Evolutionary conservation across 2,329 filamentous ascomycete species (phyloP), one percentile per base, ranked within the genome.

Genomic region (Lasiodiplodia gonubiensis): DNA sequence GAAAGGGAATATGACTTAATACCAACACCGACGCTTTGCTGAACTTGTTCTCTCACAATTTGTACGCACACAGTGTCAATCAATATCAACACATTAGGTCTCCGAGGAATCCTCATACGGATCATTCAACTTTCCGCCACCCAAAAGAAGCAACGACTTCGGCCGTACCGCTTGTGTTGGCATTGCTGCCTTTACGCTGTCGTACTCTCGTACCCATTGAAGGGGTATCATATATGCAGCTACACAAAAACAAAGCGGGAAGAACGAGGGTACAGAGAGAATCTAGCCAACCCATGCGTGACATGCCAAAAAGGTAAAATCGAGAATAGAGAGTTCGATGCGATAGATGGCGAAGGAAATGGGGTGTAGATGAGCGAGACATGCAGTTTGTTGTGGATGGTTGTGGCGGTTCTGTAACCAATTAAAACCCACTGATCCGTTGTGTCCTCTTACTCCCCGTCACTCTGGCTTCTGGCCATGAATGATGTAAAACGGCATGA

Each of bases 401-500:
- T 10, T 8, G 42, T 21, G 21, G 42, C n/a, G 42, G 42, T 21
- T 21, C 18, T 14, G 7, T 21, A 11, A 21, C 42, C n/a, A 18
- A 46, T 46, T 46, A 21, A 46, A 35, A 46, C 8, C 42, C 42
- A 46, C 42, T 4, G 16, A 21, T 46, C 8, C 10, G n/a, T 8
- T 21, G 18, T 14, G 14, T 30, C 25, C n/a, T 33, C 42, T 21
- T 30, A 37, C n/a, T 18, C 18, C 10, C 46, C 5, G 5, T 37
- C 14, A 63, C 55, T 67, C 65, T 21, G 85, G 84, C 73, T 83
- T 86, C 74, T 87, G 86, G 18, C 81, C 85, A 70, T 85, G 86
- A 14, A 86, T 78, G 63, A 87, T 80, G 72, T 86, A 82, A 70
- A 86, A 78, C 10, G 85, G 85, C 85, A 88, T 87, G 69, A 85